phyloP scores from a whole-genome alignment of 1,284 basidiomycete genomes.

The Austroboletus novae-zelandiae region DNA sequence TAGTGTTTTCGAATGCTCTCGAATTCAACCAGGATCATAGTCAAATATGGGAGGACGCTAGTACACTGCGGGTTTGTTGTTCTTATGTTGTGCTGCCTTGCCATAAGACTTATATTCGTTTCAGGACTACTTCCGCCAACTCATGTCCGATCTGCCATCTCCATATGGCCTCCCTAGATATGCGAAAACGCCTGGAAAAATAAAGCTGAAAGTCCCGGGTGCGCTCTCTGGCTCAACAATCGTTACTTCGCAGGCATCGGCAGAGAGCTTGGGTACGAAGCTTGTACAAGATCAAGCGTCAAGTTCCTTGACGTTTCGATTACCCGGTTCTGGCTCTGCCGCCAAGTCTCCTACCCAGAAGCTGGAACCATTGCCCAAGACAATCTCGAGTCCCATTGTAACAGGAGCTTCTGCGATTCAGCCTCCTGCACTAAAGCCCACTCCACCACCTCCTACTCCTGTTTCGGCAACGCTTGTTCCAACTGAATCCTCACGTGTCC shows the following conservation, averaged over 20 bases:
- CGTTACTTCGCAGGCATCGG: slow-evolving; percentile 6
- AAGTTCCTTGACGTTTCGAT: slow-evolving; percentile 28
- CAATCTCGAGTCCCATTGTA: slow-evolving; percentile 11
- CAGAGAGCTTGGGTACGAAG: slow-evolving; percentile 17
- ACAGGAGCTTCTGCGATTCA: slow-evolving; percentile 15
- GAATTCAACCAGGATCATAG: slow-evolving; percentile 77
- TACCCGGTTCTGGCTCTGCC: slow-evolving; percentile 24
- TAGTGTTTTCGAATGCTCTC: slow-evolving; percentile 90
- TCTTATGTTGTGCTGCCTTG: background rate
- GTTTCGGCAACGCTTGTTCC: slow-evolving; percentile 24
- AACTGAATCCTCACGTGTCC: slow-evolving; percentile 18
- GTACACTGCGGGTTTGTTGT: slow-evolving; percentile 54
- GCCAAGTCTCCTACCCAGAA: slow-evolving; percentile 22
- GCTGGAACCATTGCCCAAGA: slow-evolving; percentile 21
- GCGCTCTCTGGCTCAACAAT: slow-evolving; percentile 10
- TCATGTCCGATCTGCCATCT: slow-evolving; percentile 73
- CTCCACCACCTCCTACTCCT: slow-evolving; percentile 12
- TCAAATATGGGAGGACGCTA: slow-evolving; percentile 73
- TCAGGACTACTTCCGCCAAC: slow-evolving; percentile 66
- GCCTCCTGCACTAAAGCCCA: slow-evolving; percentile 15
- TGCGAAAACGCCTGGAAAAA: slow-evolving; percentile 53
- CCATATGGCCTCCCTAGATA: slow-evolving; percentile 64
- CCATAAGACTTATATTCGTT: slow-evolving; percentile 10
- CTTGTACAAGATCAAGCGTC: slow-evolving; percentile 21
- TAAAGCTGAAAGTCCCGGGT: slow-evolving; percentile 63